A percentile compares a stretch with the other conserved stretches of the same genome.
Evolutionary conservation across 352 stramenopile genomes (phyloP).

Genomic region (Sclerospora graminicola): DNA sequence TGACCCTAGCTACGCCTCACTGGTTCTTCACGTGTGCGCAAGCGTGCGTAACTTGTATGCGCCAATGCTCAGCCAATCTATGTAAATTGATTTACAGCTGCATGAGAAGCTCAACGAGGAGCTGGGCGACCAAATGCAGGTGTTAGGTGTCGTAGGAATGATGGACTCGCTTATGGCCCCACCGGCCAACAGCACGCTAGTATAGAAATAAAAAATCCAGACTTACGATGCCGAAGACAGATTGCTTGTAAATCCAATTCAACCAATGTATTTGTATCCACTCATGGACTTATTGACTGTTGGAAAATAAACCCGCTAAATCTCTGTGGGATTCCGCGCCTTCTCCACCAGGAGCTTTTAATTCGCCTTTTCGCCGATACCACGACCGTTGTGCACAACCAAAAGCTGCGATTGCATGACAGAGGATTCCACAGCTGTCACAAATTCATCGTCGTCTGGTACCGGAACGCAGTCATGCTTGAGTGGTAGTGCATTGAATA

Average conservation of each 20-base stretch:
- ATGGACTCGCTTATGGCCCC: conserved; percentile 85
- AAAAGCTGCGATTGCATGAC: conserved; percentile 56
- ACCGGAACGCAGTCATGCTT: conserved; percentile 53
- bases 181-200: conserved; percentile 56
- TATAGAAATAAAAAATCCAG: conserved; percentile 23
- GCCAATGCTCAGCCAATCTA: conserved; percentile 84
- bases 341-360: conserved; percentile 71
- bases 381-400: conserved; percentile 28
- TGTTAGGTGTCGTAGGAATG: conserved; percentile 80
- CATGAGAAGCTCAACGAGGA: conserved; percentile 81
- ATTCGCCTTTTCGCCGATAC: conserved; percentile 37
- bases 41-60: conserved; percentile 91
- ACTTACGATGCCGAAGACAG: conserved; percentile 13
- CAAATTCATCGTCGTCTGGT: conserved; percentile 61
- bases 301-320: too few species aligned
- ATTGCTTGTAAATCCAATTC: conserved; percentile 12
- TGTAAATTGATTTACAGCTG: conserved; percentile 90
- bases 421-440: conserved; percentile 24
- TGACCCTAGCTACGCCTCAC: conserved; percentile 87
- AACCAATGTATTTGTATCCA: conserved; percentile 37
- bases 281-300: too few species aligned
- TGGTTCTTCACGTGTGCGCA: conserved; percentile 90
- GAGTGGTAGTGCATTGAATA: conserved; percentile 4
- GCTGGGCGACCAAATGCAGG: conserved; percentile 77
- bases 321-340: conserved; percentile 41